These are phyloP conservation scores for Pleurotus salmoneostramineus DNA, from an alignment of 768 basidiomycete species.

Conservation along the genomic window DNA sequence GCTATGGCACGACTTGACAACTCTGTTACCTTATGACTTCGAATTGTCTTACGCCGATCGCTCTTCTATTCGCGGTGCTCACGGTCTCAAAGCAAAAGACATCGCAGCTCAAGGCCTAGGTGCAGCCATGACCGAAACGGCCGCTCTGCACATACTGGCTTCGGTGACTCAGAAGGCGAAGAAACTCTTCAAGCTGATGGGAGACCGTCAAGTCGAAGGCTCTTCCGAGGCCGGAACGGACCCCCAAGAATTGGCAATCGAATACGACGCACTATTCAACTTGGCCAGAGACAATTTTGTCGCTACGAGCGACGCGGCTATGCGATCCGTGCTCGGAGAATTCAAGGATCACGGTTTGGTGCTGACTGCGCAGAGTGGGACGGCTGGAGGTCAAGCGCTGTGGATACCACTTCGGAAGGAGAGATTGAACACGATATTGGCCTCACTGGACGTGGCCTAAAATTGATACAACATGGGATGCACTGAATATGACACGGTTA, in stretches of 20 bases:
- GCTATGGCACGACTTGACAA: slow-evolving; percentile 90
- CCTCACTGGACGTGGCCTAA: slow-evolving; percentile 13
- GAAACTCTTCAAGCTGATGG: slow-evolving; percentile 75
- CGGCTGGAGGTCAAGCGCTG: slow-evolving; percentile 55
- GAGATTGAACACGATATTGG: slow-evolving; percentile 49
- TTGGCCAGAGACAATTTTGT: slow-evolving; percentile 80
- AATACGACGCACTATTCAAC: slow-evolving; percentile 67
- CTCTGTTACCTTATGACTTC: slow-evolving; percentile 75
- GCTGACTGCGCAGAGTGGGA: slow-evolving; percentile 40
- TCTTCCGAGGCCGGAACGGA: slow-evolving; percentile 37
- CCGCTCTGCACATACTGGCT: slow-evolving; percentile 76
- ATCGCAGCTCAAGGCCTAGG: slow-evolving; percentile 21
- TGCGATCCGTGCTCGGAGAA: slow-evolving; percentile 80
- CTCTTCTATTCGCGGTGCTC: slow-evolving; percentile 54
- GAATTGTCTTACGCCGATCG: slow-evolving; percentile 70
- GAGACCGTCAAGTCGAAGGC: slow-evolving; percentile 60
- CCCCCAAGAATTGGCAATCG: slow-evolving; percentile 51
- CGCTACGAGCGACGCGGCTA: slow-evolving; percentile 82
- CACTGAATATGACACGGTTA: not conserved
- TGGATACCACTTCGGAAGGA: slow-evolving; percentile 90
- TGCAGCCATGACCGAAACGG: slow-evolving; percentile 65
- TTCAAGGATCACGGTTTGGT: slow-evolving; percentile 90
- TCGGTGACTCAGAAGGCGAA: slow-evolving; percentile 87
- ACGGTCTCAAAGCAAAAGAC: slow-evolving; percentile 7
- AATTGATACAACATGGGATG: not conserved